A percentile compares a stretch with the other conserved stretches of the same genome.
These are phyloP conservation scores for Claviceps pazoutovae DNA, from an alignment of 2,329 filamentous ascomycete species.

Conservation along the genomic window DNA sequence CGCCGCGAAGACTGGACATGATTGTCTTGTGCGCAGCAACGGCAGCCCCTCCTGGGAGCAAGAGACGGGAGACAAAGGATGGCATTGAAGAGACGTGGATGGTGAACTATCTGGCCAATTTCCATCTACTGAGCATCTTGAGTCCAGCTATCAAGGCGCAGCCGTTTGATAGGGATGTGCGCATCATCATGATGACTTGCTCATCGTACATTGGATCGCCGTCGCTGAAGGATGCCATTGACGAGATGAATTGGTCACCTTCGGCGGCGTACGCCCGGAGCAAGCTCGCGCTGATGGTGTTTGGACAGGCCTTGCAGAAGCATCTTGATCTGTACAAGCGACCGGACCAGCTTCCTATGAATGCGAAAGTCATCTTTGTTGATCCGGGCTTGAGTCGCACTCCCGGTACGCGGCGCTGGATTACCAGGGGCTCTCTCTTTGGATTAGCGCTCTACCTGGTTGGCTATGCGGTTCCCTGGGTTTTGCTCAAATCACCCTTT, in stretches of 20 bases:
- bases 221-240: constrained; percentile 41
- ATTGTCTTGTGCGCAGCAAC: constrained; percentile 76
- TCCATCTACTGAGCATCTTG: constrained; percentile 83
- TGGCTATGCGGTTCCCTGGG: constrained; percentile 70
- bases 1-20: constrained; percentile 79
- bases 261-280: constrained; percentile 47
- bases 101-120: constrained; percentile 90
- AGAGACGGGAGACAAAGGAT: constrained; percentile 51
- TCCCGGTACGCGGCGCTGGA: constrained; percentile 74
- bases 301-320: constrained; percentile 83
- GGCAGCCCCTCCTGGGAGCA: constrained; percentile 52
- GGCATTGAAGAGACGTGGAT: constrained; percentile 85
- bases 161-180: constrained; percentile 84
- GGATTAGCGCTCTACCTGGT: constrained; percentile 65
- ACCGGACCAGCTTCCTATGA: constrained; percentile 71
- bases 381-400: constrained; percentile 80
- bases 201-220: constrained; percentile 73
- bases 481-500: constrained; percentile 71
- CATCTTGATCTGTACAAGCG: constrained; percentile 74
- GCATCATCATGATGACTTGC: constrained; percentile 77
- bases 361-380: constrained; percentile 69
- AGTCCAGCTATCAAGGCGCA: constrained; percentile 83
- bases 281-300: constrained; percentile 74
- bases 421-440: constrained; percentile 71
- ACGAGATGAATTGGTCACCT: constrained; percentile 39